Conservation (phyloP, 1,284 basidiomycete genomes). For the Stygiomarasmius scandens region DNA sequence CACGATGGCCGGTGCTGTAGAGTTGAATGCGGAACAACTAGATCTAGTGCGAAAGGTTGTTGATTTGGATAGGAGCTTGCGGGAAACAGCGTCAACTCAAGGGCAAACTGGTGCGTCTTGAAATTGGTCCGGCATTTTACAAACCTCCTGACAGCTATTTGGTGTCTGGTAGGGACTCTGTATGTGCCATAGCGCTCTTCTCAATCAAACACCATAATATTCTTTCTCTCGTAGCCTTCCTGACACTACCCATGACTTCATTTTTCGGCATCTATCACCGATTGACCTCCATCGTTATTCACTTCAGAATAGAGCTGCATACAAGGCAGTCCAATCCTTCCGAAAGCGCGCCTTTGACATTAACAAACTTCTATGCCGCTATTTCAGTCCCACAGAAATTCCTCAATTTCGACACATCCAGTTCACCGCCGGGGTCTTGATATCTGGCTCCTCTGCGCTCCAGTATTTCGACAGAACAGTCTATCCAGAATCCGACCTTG, state of each 20-base stretch:
- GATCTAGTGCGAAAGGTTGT: no score
- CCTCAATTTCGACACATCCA: constrained; percentile 6
- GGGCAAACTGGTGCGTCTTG: no score
- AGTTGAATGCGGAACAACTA: no score
- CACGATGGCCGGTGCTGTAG: no score
- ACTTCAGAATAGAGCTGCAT: background rate
- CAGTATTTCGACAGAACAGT: constrained; percentile 5
- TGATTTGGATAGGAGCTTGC: no score
- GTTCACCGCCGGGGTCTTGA: background rate
- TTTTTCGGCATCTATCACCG: constrained; percentile 6
- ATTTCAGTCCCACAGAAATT: constrained; percentile 5
- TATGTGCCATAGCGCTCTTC: no score
- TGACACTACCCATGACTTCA: constrained; percentile 1
- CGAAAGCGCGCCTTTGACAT: constrained; percentile 6
- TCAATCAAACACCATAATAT: no score
- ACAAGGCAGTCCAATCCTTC: constrained; percentile 1
- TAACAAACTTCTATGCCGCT: constrained; percentile 1
- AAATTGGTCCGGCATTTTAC: no score
- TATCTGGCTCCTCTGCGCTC: constrained; percentile 12
- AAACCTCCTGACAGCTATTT: no score
- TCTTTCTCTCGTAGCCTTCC: no score
- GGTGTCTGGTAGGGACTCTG: no score
- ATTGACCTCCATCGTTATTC: background rate
- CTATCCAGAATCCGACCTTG: constrained; percentile 7
- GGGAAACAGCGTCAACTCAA: no score